Conservation (phyloP, 768 basidiomycete genomes). For the Chiua virens region DNA sequence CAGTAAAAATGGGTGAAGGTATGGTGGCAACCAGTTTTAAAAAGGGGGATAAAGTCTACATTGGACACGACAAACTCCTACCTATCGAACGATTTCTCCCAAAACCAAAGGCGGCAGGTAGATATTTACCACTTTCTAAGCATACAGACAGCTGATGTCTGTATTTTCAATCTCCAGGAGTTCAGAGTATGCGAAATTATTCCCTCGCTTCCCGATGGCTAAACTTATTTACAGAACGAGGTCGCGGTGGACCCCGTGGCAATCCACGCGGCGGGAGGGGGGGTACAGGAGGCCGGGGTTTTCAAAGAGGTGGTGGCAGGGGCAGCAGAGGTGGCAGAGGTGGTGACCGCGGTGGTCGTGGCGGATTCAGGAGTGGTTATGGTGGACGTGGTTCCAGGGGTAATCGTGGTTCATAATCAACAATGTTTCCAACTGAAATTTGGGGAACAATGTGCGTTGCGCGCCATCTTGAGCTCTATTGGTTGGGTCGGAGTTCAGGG, state of each 20-base stretch:
- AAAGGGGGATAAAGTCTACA: slow-evolving; percentile 97
- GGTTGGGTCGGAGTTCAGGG: slow-evolving; percentile 28
- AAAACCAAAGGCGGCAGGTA: slow-evolving; percentile 85
- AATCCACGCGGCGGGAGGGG: slow-evolving; percentile 27
- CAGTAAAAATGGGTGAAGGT: slow-evolving; percentile 94
- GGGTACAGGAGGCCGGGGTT: slow-evolving; percentile 29
- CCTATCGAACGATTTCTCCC: slow-evolving; percentile 97
- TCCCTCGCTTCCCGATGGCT: slow-evolving; percentile 9
- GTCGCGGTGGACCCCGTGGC: slow-evolving; percentile 37
- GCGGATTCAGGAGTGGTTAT: slow-evolving; percentile 48
- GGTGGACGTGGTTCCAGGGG: slow-evolving; percentile 46
- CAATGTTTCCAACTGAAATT: neutral
- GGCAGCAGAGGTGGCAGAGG: slow-evolving; percentile 40
- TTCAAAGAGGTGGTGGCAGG: slow-evolving; percentile 38
- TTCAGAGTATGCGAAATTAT: slow-evolving; percentile 7
- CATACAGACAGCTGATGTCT: neutral
- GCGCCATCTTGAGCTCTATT: too few species aligned
- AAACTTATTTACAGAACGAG: slow-evolving; percentile 45
- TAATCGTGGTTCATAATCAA: slow-evolving; percentile 48
- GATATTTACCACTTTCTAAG: slow-evolving; percentile 32
- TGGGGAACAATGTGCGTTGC: too few species aligned
- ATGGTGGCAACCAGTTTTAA: slow-evolving; percentile 96
- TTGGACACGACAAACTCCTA: slow-evolving; percentile 94
- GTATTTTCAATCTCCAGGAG: slow-evolving; percentile 27
- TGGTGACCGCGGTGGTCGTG: slow-evolving; percentile 42